Conservation (phyloP, 163 green algal species). For the Prototheca wickerhamii region DNA sequence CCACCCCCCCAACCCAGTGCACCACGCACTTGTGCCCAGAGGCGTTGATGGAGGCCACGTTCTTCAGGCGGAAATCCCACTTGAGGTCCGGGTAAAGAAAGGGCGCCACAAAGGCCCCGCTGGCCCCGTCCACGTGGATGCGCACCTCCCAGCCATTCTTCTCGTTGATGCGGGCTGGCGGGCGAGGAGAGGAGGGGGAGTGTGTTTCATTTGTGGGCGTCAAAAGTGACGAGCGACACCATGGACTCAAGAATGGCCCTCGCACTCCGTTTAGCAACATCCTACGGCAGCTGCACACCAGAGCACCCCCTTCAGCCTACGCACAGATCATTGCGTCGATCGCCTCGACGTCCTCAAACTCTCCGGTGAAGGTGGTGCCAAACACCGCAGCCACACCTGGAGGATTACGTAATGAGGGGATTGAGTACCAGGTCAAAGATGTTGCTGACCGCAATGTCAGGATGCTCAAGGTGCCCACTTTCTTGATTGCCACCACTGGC, state of each 20-base stretch:
- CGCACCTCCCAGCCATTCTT: constrained; percentile 33
- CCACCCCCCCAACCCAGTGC: background rate
- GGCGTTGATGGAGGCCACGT: constrained; percentile 56
- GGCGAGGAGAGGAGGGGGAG: background rate
- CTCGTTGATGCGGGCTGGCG: constrained; percentile 35
- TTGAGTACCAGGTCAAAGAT: too few species aligned
- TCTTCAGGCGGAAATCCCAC: constrained; percentile 59
- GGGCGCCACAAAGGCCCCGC: constrained; percentile 32
- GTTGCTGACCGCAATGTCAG: too few species aligned
- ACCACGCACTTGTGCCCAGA: constrained; percentile 46
- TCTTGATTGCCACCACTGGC: background rate
- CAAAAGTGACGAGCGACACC: background rate
- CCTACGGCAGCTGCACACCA: background rate
- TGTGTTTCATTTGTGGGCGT: background rate
- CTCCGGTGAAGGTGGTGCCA: constrained; percentile 62
- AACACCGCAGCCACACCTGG: constrained; percentile 39
- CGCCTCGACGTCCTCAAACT: constrained; percentile 55
- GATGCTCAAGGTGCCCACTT: background rate
- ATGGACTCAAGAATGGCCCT: background rate
- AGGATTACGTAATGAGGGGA: too few species aligned
- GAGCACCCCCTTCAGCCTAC: background rate
- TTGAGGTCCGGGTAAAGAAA: constrained; percentile 52
- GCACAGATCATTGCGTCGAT: constrained; percentile 30
- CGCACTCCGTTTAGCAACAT: background rate
- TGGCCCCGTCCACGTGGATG: constrained; percentile 51